Evolutionary conservation across 768 basidiomycete species (phyloP).

Genomic region (Kwoniella newhampshirensis): DNA sequence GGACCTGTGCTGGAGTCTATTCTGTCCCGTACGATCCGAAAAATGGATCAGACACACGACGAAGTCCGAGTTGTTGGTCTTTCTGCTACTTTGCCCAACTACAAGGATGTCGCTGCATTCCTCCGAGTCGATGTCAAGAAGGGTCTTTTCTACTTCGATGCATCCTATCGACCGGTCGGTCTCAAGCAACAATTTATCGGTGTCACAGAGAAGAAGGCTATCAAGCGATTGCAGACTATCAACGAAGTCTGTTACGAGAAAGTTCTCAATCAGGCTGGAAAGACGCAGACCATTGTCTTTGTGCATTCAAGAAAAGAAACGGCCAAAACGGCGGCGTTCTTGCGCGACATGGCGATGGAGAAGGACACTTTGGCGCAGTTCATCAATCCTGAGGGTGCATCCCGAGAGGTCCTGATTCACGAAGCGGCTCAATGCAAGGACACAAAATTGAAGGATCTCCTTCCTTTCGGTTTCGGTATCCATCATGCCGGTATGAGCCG

Average conservation of each 20-base stretch:
- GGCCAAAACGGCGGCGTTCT: conserved; percentile 89
- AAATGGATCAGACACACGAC: conserved; percentile 91
- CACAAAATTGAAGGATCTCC: conserved; percentile 74
- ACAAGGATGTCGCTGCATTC: conserved; percentile 95
- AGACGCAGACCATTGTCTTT: conserved; percentile 76
- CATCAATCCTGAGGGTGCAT: conserved; percentile 87
- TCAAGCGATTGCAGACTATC: conserved; percentile 95
- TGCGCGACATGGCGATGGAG: conserved; percentile 92
- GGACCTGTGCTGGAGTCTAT: conserved; percentile 93
- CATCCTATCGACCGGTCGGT: conserved; percentile 87
- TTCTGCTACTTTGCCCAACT: conserved; percentile 97
- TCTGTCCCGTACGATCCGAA: conserved; percentile 80
- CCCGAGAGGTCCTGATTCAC: conserved; percentile 80
- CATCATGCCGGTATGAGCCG: conserved; percentile 96
- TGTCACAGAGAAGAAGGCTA: conserved; percentile 98
- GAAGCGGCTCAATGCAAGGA: conserved; percentile 84
- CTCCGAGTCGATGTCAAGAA: conserved; percentile 87
- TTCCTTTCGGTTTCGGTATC: conserved; percentile 96
- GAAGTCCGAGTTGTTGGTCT: conserved; percentile 92
- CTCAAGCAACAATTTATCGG: conserved; percentile 97
- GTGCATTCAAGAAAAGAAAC: conserved; percentile 99
- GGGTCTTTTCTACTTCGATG: conserved; percentile 96
- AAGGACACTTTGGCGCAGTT: conserved; percentile 96
- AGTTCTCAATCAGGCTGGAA: conserved; percentile 81
- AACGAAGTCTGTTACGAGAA: conserved; percentile 99